Percentiles rank a stretch among this genome's conserved stretches.
Conservation (phyloP, 345 rosid species). For the Mallotus nudiflorus region DNA sequence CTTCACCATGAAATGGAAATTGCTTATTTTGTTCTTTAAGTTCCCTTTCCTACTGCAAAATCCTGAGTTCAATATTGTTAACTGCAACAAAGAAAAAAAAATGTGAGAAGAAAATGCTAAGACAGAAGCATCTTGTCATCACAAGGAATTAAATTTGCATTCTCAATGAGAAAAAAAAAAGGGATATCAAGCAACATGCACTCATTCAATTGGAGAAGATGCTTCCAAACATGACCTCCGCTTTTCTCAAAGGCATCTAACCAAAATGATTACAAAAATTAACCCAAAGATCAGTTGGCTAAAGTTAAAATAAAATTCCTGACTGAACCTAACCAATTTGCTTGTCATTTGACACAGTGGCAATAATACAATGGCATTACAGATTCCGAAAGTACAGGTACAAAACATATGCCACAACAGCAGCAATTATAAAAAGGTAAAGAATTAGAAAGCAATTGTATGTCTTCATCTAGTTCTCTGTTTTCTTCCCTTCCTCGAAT, state of each 20-base stretch:
- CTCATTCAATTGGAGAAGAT: no score
- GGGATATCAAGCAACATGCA: background rate
- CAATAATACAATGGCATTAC: background rate
- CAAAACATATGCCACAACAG: background rate
- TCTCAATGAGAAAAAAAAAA: background rate
- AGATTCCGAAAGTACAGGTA: background rate
- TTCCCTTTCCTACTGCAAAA: slow-evolving; percentile 23
- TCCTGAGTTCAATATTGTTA: slow-evolving; percentile 61
- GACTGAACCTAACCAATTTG: no score
- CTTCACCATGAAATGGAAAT: slow-evolving; percentile 80
- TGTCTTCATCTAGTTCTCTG: background rate
- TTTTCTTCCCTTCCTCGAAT: background rate
- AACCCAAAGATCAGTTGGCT: no score
- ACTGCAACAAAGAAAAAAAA: slow-evolving; percentile 41
- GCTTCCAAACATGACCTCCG: no score
- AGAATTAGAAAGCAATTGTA: background rate
- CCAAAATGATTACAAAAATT: background rate
- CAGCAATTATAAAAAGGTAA: background rate
- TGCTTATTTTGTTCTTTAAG: slow-evolving; percentile 52
- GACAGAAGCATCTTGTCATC: background rate
- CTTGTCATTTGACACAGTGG: no score
- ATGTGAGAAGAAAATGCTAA: background rate
- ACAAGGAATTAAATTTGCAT: background rate
- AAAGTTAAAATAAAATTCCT: no score
- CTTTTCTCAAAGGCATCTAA: background rate